Base-by-base conservation (phyloP, 2,329 filamentous ascomycete genomes). In the Botrytis medusae region DNA sequence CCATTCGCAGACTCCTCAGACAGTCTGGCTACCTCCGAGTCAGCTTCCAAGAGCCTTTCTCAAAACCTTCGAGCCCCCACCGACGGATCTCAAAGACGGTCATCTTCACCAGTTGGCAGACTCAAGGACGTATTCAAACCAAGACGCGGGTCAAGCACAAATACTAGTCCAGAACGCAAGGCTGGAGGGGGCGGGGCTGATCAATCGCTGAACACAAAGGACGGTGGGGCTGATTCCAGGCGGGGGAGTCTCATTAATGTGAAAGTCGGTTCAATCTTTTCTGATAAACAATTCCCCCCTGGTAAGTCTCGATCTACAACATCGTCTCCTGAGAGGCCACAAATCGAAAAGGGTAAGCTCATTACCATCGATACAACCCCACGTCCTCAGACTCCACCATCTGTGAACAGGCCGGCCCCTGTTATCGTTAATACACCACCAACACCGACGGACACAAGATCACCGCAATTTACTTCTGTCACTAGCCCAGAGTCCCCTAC, bases 81-180 rank as follows among this genome's bases (percentile, higher is more conserved):
- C 76, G 83, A 82, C 77, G 83, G 84, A 74, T 80, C 83, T 63
- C 83, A 84, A 75, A 87, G 87, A 77, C 88, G 92, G 74, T 89
- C 89, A 37, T 86, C 88, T 32, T 95, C 93, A 16, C 92, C 92
- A 18, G 89, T 88, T 69, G 88, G 90, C 79, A 93, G 90, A 79
- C 84, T 95, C 75, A 92, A 88, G 81, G 90, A 91, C 79, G 92
- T 91, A 20, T 93, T 96, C 79, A 88, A 84, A 74, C 84, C 86
- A 34, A 75, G 75, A 60, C 76, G 76, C 57, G 83, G 79, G 75
- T 79, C 82, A 42, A 85, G 83, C 73, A 80, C 84, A 40, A 85
- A 83, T 75, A 83, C 83, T 73, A 87, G 84, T 76, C 84, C 84
- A 46, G 85, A 87, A 74, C 79, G 82, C 34, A 78, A 80, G 73